These are phyloP conservation scores for Ciborinia camelliae DNA, from an alignment of 2,329 filamentous ascomycete species.

Conservation along the genomic window DNA sequence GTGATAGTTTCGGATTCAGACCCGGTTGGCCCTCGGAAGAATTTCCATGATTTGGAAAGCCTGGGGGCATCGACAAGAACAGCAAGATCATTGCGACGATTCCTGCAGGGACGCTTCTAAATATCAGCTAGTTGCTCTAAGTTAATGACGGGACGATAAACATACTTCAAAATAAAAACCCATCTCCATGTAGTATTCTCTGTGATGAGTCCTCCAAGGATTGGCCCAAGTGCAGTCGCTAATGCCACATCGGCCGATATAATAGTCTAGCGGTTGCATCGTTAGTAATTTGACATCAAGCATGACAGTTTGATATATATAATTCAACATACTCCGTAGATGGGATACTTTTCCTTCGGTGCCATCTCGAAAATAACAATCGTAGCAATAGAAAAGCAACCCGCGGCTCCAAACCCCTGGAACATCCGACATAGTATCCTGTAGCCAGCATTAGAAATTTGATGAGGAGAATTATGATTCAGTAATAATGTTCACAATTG, in stretches of 20 bases:
- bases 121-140: neutral
- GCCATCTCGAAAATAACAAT: constrained; percentile 5
- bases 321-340: constrained; percentile 24
- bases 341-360: constrained; percentile 24
- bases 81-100: neutral
- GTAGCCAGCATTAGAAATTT: neutral
- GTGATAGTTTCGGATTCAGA: neutral
- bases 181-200: constrained; percentile 40
- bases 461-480: neutral
- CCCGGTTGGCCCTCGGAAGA: neutral
- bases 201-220: constrained; percentile 37
- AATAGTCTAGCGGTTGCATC: neutral
- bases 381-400: constrained; percentile 38
- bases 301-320: constrained; percentile 12
- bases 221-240: constrained; percentile 28
- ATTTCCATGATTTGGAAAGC: constrained; percentile 4
- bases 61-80: neutral
- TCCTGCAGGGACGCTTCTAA: neutral
- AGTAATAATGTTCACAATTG: neutral
- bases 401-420: constrained; percentile 47
- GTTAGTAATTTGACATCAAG: constrained; percentile 21
- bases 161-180: constrained; percentile 15
- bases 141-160: neutral
- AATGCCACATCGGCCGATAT: too few species aligned
- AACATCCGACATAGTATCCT: constrained; percentile 24